phyloP scores from a whole-genome alignment of 1,284 basidiomycete species.

The Rhodotorula sp. region DNA sequence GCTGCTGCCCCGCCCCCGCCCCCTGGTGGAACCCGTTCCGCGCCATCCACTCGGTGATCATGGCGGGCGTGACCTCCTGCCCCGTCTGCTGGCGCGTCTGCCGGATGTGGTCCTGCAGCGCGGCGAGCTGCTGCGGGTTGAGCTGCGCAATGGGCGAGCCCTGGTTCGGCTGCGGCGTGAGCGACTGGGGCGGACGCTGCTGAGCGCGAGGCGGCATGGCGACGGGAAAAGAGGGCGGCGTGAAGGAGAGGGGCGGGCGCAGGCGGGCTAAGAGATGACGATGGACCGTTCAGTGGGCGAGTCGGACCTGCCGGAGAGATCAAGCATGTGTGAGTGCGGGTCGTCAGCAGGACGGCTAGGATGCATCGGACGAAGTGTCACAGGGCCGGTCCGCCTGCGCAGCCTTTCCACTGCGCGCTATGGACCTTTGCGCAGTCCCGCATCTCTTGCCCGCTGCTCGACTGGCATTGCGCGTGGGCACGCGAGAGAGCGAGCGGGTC shows the following conservation, averaged over 20 bases:
- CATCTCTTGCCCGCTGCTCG: too few relatives aligned
- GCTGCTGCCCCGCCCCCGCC: background rate
- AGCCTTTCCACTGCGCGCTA: too few relatives aligned
- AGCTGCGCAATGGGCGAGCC: slow-evolving; percentile 26
- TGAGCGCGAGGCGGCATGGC: slow-evolving; percentile 26
- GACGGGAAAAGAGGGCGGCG: background rate
- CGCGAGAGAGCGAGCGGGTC: too few relatives aligned
- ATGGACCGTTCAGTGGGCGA: background rate
- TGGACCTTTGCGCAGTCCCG: too few relatives aligned
- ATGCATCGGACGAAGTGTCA: too few relatives aligned
- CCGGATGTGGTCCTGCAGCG: slow-evolving; percentile 38
- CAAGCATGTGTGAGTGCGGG: too few relatives aligned
- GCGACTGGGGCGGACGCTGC: slow-evolving; percentile 23
- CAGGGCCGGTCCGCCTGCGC: too few relatives aligned
- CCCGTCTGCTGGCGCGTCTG: slow-evolving; percentile 28
- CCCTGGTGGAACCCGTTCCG: slow-evolving; percentile 22
- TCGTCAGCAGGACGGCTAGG: too few relatives aligned
- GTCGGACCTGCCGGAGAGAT: background rate
- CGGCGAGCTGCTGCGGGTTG: slow-evolving; percentile 32
- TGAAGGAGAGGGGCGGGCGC: background rate
- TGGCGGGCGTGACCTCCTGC: slow-evolving; percentile 32
- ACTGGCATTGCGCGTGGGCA: too few relatives aligned
- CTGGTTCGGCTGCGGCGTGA: slow-evolving; percentile 7
- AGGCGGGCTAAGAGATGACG: background rate
- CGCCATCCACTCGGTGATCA: slow-evolving; percentile 36